These are phyloP conservation scores for Paramecium primaurelia DNA, from an alignment of 73 alveolate species.

Conservation along the genomic window DNA sequence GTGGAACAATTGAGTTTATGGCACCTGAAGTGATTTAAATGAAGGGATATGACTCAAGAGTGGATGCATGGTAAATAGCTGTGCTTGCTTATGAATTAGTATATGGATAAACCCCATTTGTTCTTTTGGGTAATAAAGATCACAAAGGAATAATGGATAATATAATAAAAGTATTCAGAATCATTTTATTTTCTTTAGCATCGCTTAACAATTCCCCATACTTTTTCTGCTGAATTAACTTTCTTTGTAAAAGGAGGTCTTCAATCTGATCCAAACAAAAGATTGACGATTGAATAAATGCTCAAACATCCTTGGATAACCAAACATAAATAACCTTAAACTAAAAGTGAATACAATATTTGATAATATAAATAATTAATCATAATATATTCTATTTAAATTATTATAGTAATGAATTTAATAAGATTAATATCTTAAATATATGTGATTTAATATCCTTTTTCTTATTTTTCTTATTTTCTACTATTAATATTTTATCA, in stretches of 20 bases:
- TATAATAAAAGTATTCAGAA: neutral
- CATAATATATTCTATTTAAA: neutral
- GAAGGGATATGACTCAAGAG: constrained; percentile 72
- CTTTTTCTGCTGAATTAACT: neutral
- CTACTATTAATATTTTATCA: too few relatives aligned
- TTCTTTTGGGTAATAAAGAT: neutral
- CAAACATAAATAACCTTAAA: neutral
- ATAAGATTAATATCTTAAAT: too few relatives aligned
- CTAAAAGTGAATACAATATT: neutral
- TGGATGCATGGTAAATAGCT: constrained; percentile 63
- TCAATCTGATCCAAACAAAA: constrained; percentile 30
- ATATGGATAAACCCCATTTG: constrained; percentile 57
- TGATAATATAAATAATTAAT: neutral
- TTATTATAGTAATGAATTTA: too few relatives aligned
- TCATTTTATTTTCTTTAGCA: neutral
- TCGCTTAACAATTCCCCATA: neutral
- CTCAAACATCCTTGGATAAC: constrained; percentile 36
- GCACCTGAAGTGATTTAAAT: constrained; percentile 85
- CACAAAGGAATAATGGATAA: neutral
- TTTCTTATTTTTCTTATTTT: too few relatives aligned
- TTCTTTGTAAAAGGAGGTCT: constrained; percentile 17
- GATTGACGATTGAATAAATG: constrained; percentile 10
- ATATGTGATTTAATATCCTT: too few relatives aligned
- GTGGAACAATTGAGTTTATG: constrained; percentile 83
- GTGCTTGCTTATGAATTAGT: constrained; percentile 60